Evolutionary conservation across 208 protist genomes (phyloP).

Genomic region (Crithidia sp.): DNA sequence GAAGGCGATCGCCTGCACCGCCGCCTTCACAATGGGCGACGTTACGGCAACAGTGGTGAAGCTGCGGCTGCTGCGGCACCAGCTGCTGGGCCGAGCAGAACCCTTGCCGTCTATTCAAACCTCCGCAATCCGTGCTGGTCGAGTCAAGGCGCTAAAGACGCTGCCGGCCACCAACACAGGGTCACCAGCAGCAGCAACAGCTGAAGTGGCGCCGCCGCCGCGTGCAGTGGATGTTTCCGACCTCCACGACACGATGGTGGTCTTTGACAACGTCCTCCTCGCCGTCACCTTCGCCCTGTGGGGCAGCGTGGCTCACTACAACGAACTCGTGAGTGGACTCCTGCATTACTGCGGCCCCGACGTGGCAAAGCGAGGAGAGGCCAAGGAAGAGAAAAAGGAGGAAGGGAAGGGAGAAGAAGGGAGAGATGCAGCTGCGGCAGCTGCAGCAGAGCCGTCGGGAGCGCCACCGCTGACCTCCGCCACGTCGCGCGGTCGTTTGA

Average conservation of each 20-base stretch:
- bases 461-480: too few relatives aligned
- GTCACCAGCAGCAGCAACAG: background rate
- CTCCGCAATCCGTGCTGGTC: slow-evolving; percentile 18
- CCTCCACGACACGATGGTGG: slow-evolving; percentile 42
- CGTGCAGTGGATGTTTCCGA: slow-evolving; percentile 29
- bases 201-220: background rate
- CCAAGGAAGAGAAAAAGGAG: background rate
- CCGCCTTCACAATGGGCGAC: slow-evolving; percentile 38
- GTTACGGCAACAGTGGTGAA: slow-evolving; percentile 21
- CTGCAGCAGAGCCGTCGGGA: too few relatives aligned
- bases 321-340: slow-evolving; percentile 53
- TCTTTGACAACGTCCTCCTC: slow-evolving; percentile 59
- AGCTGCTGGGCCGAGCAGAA: slow-evolving; percentile 34
- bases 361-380: background rate
- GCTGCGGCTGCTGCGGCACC: slow-evolving; percentile 33
- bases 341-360: slow-evolving; percentile 35
- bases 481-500: background rate
- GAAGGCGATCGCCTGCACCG: slow-evolving; percentile 44
- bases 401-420: background rate
- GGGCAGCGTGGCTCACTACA: slow-evolving; percentile 53
- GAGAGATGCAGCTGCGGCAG: background rate
- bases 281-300: slow-evolving; percentile 65
- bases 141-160: slow-evolving; percentile 4
- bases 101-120: slow-evolving; percentile 16
- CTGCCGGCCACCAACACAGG: background rate